phyloP scores from a whole-genome alignment of 2,329 filamentous ascomycete species.

The Ilyonectria sp. region DNA sequence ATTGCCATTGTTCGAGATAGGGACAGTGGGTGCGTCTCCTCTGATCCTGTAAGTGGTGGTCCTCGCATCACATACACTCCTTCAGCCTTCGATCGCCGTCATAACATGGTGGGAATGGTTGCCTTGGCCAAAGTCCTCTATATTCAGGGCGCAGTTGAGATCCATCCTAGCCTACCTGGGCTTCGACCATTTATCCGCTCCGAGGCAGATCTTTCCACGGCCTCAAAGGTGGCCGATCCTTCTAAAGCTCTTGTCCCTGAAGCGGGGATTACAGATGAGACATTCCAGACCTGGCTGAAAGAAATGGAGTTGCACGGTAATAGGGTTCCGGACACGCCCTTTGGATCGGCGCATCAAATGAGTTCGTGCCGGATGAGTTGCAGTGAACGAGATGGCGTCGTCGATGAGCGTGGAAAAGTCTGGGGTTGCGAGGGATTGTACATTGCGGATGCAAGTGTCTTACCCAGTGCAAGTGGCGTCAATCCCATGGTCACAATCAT shows the following conservation, averaged over 20 bases:
- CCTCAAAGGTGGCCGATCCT: background rate
- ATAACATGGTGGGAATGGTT: slow-evolving; percentile 20
- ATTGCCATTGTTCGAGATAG: slow-evolving; percentile 19
- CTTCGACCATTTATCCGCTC: slow-evolving; percentile 22
- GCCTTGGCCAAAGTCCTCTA: slow-evolving; percentile 22
- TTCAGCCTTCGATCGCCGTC: slow-evolving; percentile 8
- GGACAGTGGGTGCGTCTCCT: background rate
- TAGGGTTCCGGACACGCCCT: background rate
- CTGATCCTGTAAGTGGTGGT: background rate
- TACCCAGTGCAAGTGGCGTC: too few relatives aligned
- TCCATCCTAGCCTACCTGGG: slow-evolving; percentile 15
- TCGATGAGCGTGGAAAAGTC: too few relatives aligned
- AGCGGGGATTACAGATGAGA: background rate
- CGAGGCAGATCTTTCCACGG: background rate
- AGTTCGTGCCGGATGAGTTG: too few relatives aligned
- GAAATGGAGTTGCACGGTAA: slow-evolving; percentile 18
- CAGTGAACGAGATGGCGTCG: too few relatives aligned
- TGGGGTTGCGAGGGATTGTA: too few relatives aligned
- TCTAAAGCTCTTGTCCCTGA: too few relatives aligned
- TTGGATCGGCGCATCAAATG: too few relatives aligned
- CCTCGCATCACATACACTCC: slow-evolving; percentile 23
- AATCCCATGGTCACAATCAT: too few relatives aligned
- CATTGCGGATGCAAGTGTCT: too few relatives aligned
- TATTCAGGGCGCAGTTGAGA: slow-evolving; percentile 23
- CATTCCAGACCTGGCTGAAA: slow-evolving; percentile 12